Evolutionary conservation across 371 early-diverging fungal species (phyloP).

Genomic region (Mucor saturninus): DNA sequence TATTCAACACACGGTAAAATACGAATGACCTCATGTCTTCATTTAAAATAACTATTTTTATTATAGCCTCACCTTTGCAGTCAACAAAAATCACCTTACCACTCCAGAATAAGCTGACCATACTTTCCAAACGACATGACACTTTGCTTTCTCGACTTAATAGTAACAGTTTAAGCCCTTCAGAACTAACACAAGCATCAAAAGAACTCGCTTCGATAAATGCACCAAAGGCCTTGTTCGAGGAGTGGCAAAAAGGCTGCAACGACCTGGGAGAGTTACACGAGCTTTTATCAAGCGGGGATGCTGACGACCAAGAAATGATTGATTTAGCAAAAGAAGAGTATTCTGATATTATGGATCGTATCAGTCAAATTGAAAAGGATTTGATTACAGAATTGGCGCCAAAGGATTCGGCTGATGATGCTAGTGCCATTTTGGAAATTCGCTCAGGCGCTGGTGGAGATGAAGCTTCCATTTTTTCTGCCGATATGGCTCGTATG

Average conservation of each 20-base stretch:
- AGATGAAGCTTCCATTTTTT: conserved; percentile 83
- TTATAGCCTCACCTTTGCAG: conserved; percentile 13
- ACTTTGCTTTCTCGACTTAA: conserved; percentile 35
- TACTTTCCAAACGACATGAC: conserved; percentile 43
- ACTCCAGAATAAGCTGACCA: conserved; percentile 33
- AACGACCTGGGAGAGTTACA: conserved; percentile 38
- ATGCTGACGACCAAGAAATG: conserved; percentile 51
- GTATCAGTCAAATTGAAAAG: conserved; percentile 43
- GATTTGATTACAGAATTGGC: conserved; percentile 55
- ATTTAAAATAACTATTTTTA: conserved; percentile 1
- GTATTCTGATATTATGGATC: conserved; percentile 38
- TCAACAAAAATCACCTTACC: conserved; percentile 42
- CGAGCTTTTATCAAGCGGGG: conserved; percentile 24
- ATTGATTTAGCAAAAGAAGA: conserved; percentile 65
- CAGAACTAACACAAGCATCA: conserved; percentile 37
- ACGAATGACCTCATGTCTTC: neutral
- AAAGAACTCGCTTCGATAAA: conserved; percentile 43
- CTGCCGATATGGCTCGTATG: conserved; percentile 76
- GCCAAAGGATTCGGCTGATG: conserved; percentile 71
- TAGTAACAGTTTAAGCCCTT: conserved; percentile 20
- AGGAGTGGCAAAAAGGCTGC: conserved; percentile 41
- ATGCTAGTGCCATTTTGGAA: conserved; percentile 79
- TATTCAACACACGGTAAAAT: conserved; percentile 30
- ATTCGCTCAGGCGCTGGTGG: conserved; percentile 86
- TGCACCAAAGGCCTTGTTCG: conserved; percentile 34